Evolutionary conservation across 768 basidiomycete genomes (phyloP).

Genomic region (Collybia sp.): DNA sequence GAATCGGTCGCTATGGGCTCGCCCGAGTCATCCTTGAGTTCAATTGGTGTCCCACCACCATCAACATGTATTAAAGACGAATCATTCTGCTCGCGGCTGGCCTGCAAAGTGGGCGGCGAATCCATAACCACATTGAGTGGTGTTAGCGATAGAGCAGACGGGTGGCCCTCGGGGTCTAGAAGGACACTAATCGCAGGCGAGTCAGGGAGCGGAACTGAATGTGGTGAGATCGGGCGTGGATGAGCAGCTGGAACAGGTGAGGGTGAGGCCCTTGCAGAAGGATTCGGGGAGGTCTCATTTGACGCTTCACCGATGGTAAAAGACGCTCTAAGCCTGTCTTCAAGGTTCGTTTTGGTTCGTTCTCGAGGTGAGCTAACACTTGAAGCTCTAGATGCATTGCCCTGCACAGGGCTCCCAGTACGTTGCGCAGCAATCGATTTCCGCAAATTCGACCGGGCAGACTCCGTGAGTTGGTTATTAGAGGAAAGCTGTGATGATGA

Average conservation of each 20-base stretch:
- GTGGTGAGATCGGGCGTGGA: conserved; percentile 34
- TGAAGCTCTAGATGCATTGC: conserved; percentile 12
- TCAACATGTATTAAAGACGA: background rate
- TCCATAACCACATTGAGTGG: background rate
- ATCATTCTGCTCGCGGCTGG: background rate
- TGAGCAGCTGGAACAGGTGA: conserved; percentile 15
- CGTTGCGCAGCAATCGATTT: conserved; percentile 59
- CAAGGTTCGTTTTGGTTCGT: conserved; percentile 53
- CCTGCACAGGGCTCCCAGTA: conserved; percentile 29
- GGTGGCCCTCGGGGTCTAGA: conserved; percentile 4
- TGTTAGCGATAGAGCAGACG: background rate
- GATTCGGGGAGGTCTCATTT: conserved; percentile 32
- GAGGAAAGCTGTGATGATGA: conserved; percentile 29
- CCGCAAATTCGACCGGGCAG: conserved; percentile 53
- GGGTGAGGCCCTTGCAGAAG: conserved; percentile 39
- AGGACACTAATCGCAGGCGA: conserved; percentile 24
- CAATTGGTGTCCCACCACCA: background rate
- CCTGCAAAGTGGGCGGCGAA: background rate
- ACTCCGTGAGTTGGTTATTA: conserved; percentile 56
- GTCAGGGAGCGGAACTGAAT: conserved; percentile 38
- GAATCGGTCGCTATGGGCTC: background rate
- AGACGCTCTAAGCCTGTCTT: conserved; percentile 71
- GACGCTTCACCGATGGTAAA: conserved; percentile 56
- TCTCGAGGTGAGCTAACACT: conserved; percentile 11
- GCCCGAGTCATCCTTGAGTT: background rate